Evolutionary conservation across 2,329 filamentous ascomycete species (phyloP), one percentile per base, ranked within the genome.

Genomic region (Penicillium sp.): DNA sequence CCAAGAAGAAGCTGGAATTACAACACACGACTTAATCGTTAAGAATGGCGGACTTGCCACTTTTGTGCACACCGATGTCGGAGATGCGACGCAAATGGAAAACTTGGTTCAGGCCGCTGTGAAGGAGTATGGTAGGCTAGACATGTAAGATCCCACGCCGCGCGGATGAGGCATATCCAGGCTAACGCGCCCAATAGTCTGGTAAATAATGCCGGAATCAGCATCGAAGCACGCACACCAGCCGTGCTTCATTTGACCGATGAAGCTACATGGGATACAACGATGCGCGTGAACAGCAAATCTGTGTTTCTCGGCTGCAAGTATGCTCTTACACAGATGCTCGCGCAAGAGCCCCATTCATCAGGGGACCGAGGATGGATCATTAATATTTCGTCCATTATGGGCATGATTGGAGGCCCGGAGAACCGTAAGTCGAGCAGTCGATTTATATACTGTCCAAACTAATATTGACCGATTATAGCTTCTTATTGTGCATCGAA

Each of bases 201-300:
- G 35, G 74, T 77, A 39, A 78, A 78, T 48, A 78, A 78, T 55
- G 78, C 81, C 0, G 81, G 81, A 0, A 74, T 83, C 1, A 70
- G 67, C 0, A 40, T 73, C 4, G 77, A 76, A 52, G 63, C 66
- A 5, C 63, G 49, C 2, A 53, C 46, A 1, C 65, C 68, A 0
- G 56, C 58, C 1, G 68, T 70, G 0, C 66, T 83, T 5, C 81
- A 82, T 66, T 60, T 78, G 46, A 74, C 74, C 3, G 56, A 68
- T 0, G 77, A 81, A 33, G 64, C 69, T 0, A 69, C 67, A 0
- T 84, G 76, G 69, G 76, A 83, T 38, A 61, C 44, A 9, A 64
- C 63, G 1, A 64, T 70, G 57, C 60, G 59, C 0, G 60, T 76
- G 18, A 77, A 77, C 46, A 55, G 57, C 6, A 69, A 70, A 33